Evolutionary conservation across 768 basidiomycete species (phyloP).

Genomic region (Tylopilus felleus): DNA sequence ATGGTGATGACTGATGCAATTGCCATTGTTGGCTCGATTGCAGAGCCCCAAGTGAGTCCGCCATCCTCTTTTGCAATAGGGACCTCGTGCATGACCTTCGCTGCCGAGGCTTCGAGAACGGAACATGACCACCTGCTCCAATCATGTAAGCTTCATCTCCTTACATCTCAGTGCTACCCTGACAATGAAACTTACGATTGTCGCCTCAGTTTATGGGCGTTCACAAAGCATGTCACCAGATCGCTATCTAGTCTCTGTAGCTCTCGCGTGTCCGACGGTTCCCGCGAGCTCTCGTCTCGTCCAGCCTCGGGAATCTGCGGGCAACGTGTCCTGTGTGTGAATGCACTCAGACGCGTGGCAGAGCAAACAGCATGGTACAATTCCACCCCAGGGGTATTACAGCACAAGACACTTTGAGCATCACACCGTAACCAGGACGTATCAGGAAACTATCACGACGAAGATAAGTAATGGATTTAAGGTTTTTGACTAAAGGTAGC

Average conservation of each 20-base stretch:
- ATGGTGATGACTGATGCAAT: slow-evolving; percentile 24
- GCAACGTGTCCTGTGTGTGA: slow-evolving; percentile 20
- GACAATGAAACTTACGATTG: background rate
- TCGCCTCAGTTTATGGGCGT: slow-evolving; percentile 5
- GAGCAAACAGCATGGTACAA: slow-evolving; percentile 2
- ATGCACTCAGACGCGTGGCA: slow-evolving; percentile 7
- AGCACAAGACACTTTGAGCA: slow-evolving; percentile 11
- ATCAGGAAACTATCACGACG: slow-evolving; percentile 17
- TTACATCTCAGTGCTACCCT: background rate
- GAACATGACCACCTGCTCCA: slow-evolving; percentile 20
- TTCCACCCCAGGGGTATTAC: slow-evolving; percentile 17
- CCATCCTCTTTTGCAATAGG: slow-evolving; percentile 17
- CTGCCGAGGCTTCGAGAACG: slow-evolving; percentile 25
- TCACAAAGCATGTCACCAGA: slow-evolving; percentile 3
- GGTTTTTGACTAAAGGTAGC: slow-evolving; percentile 29
- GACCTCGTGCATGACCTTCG: slow-evolving; percentile 21
- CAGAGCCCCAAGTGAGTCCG: background rate
- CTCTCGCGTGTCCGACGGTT: background rate
- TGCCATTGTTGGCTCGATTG: slow-evolving; percentile 18
- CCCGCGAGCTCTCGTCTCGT: background rate
- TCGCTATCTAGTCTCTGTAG: background rate
- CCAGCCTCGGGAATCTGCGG: background rate
- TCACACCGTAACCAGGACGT: slow-evolving; percentile 18
- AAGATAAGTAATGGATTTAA: slow-evolving; percentile 20
- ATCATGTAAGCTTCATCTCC: slow-evolving; percentile 16